Base-by-base conservation (phyloP, 176 grass and related monocot genomes). In the Miscanthus lutarioriparius region DNA sequence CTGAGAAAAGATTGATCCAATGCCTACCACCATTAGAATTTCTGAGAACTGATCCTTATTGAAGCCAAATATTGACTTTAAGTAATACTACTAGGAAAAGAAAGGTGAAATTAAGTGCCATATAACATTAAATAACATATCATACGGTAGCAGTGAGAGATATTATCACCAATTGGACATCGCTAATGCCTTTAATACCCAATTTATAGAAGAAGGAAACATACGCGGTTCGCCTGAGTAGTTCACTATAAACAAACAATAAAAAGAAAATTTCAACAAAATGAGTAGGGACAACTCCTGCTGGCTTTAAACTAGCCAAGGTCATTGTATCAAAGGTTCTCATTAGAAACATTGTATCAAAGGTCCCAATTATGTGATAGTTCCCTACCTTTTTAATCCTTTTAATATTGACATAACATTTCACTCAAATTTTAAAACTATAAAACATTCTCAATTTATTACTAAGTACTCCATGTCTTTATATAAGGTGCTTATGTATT, bases 1-100 rank as follows among this genome's bases (percentile, higher is more conserved):
- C 87, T 88, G 94, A 67, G 94, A 92, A 83, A 97, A 92, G 75
- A 94, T 90, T 17, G 89, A 94, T 37, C 94, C 91, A 62, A 92
- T 72, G 66, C 89, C 91, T 76, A 97, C 91, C 61, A 97, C 76
- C 89, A 94, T 84, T 68, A 92, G 85, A 74, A 97, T 91, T 82
- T 94, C 91, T 10, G 91, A 97, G 75, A 94, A 97, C 74, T 97
- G 94, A 61, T 97, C 90, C 83, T 94, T 30, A 75, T 91, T 77
- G 83, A 94, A 97, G 64, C 94, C 89, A 91, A 94, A 97, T 81
- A 91, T 82, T 33, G 80, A 84, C 83, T 97, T 97, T 61, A 97
- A 67, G 65, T 97, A 97, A 53, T 97, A 94, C 89, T 97, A 10
- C 7, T 23, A 2, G 19, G 80, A 93, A 54, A 67, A 45, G 47